Evolutionary conservation across 306 rosid genomes (phyloP).

Genomic region (Biancaea sappan): DNA sequence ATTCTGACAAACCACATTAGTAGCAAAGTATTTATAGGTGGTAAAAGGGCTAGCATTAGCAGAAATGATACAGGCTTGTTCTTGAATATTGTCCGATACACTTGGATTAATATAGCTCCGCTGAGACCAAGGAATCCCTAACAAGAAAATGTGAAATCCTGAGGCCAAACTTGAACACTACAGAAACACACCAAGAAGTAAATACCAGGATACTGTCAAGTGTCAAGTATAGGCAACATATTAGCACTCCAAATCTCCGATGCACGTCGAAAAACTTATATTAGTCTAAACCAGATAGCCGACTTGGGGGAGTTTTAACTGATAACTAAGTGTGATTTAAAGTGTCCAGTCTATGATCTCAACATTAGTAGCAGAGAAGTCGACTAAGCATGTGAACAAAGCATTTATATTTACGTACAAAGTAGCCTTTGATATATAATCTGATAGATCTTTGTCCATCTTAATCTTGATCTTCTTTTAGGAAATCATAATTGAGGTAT

Average conservation of each 20-base stretch:
- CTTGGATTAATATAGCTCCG: slow-evolving; percentile 78
- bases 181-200: slow-evolving; percentile 20
- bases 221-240: slow-evolving; percentile 3
- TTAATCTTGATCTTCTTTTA: background rate
- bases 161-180: slow-evolving; percentile 22
- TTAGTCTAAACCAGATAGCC: background rate
- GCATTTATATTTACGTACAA: background rate
- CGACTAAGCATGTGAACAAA: background rate
- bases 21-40: slow-evolving; percentile 48
- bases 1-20: slow-evolving; percentile 79
- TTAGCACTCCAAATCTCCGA: background rate
- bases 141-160: background rate
- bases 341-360: background rate
- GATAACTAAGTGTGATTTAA: background rate
- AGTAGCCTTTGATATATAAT: background rate
- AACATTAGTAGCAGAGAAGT: background rate
- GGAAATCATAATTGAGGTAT: background rate
- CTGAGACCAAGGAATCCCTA: slow-evolving; percentile 83
- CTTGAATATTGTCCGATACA: slow-evolving; percentile 51
- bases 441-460: background rate
- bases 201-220: background rate
- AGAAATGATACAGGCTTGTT: slow-evolving; percentile 61
- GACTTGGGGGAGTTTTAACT: background rate
- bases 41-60: slow-evolving; percentile 74
- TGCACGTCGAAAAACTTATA: background rate